Evolutionary conservation across 148 eudicot species (phyloP).

Genomic region (Cornus controversa): DNA sequence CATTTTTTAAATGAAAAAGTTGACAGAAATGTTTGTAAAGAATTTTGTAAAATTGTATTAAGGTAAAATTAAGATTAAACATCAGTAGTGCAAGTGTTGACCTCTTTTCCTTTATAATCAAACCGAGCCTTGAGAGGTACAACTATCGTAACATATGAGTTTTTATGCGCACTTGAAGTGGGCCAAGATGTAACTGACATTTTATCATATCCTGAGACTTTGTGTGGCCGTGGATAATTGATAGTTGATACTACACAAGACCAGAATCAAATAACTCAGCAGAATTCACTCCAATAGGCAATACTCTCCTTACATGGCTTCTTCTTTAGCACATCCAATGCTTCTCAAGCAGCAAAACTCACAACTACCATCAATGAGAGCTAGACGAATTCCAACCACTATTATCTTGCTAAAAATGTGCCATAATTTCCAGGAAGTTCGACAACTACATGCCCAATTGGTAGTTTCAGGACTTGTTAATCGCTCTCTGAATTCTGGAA

Average conservation of each 20-base stretch:
- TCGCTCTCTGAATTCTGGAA: slow-evolving; percentile 6
- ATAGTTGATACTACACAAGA: not conserved
- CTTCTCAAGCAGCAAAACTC: not conserved
- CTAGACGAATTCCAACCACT: slow-evolving; percentile 9
- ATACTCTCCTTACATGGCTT: not conserved
- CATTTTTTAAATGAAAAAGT: no score
- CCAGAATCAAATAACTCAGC: not conserved
- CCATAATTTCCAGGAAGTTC: not conserved
- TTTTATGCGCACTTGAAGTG: no score
- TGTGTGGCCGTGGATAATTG: not conserved
- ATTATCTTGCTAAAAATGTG: slow-evolving; percentile 17
- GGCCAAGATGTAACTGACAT: not conserved
- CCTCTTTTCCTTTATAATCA: no score
- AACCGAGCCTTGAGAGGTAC: no score
- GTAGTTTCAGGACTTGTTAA: slow-evolving; percentile 16
- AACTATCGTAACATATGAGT: no score
- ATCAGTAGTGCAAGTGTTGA: no score
- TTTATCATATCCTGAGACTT: not conserved
- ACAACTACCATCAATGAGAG: not conserved
- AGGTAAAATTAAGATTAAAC: no score
- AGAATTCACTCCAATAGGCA: not conserved
- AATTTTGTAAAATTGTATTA: no score
- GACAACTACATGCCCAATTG: slow-evolving; percentile 18
- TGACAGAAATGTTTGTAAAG: no score
- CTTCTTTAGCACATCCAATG: not conserved